Evolutionary conservation across 1,284 basidiomycete species (phyloP).

Genomic region (Coniferiporia weirii): DNA sequence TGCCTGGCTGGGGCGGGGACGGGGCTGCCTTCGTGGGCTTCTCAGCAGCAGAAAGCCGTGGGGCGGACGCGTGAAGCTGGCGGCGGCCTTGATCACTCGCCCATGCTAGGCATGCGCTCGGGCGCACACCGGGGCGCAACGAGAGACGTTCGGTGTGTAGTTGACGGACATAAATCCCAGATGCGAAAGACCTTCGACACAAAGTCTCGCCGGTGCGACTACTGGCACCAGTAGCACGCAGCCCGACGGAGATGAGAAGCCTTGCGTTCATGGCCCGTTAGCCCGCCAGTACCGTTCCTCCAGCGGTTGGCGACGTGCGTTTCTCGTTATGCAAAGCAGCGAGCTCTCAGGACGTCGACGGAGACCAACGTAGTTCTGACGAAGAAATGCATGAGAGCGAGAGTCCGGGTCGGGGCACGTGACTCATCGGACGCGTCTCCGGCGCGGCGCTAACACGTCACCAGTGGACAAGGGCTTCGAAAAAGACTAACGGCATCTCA

Average conservation of each 20-base stretch:
- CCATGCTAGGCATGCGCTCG: background rate
- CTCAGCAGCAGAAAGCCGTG: background rate
- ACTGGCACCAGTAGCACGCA: background rate
- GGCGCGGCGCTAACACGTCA: too few species aligned
- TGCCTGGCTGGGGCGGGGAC: slow-evolving; percentile 28
- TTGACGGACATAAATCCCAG: background rate
- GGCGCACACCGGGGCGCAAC: background rate
- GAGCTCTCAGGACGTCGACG: too few species aligned
- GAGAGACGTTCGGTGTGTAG: too few species aligned
- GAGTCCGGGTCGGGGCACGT: too few species aligned
- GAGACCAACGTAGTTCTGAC: too few species aligned
- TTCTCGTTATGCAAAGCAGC: too few species aligned
- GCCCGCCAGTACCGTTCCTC: too few species aligned
- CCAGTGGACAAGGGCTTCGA: too few species aligned
- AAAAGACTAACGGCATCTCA: too few species aligned
- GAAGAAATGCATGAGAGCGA: too few species aligned
- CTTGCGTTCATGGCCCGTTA: background rate
- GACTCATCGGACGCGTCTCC: too few species aligned
- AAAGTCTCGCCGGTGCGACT: background rate
- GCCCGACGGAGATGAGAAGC: background rate
- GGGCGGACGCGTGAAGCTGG: background rate
- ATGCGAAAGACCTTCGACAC: background rate
- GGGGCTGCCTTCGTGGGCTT: background rate
- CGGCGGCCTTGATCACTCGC: background rate
- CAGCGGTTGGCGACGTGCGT: too few species aligned